Evolutionary conservation across 148 eudicot genomes (phyloP).

Genomic region (Limonium bicolor): DNA sequence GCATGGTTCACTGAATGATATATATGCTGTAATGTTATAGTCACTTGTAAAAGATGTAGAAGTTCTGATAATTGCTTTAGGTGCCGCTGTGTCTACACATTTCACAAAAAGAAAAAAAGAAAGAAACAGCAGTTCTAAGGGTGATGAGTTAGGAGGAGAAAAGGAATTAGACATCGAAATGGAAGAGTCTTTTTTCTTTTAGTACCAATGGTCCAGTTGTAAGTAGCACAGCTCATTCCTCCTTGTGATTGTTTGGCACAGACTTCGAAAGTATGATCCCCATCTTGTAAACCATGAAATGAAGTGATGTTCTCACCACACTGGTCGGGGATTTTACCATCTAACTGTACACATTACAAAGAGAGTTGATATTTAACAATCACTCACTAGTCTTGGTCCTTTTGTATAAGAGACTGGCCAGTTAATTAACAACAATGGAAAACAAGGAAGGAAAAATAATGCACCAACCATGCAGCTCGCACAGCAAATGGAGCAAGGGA

Average conservation of each 20-base stretch:
- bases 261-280: conserved; percentile 62
- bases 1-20: conserved; percentile 80
- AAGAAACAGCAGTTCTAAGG: too few species aligned
- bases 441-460: too few species aligned
- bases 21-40: conserved; percentile 37
- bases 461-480: conserved; percentile 87
- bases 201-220: conserved; percentile 90
- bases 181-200: conserved; percentile 8
- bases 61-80: conserved; percentile 63
- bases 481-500: conserved; percentile 41
- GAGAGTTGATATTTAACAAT: neutral
- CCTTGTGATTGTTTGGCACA: conserved; percentile 40
- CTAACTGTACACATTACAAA: conserved; percentile 40
- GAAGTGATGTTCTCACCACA: conserved; percentile 44
- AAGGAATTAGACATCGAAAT: neutral
- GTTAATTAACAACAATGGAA: too few species aligned
- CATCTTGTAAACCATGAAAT: conserved; percentile 44
- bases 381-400: too few species aligned
- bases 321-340: conserved; percentile 27
- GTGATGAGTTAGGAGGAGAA: neutral
- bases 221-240: conserved; percentile 52
- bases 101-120: too few species aligned
- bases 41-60: conserved; percentile 47
- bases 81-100: conserved; percentile 71
- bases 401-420: too few species aligned